Percentiles rank a stretch among this genome's conserved stretches.
Evolutionary conservation across 2,329 filamentous ascomycete species (phyloP).

Genomic region (Helotiales sp.): DNA sequence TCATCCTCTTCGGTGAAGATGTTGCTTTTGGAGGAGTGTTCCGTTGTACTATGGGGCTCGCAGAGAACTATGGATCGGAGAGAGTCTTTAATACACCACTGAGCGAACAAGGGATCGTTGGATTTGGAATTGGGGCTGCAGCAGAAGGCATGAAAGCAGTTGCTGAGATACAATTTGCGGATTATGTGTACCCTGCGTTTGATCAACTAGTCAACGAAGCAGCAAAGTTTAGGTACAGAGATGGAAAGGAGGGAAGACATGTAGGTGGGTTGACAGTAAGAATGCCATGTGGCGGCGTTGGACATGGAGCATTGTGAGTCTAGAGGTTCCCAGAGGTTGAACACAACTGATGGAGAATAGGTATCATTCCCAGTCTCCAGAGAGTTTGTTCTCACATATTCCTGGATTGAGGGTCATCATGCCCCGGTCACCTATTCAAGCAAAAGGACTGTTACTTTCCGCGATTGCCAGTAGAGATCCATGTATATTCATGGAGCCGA

Average conservation of each 20-base stretch:
- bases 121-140: constrained; percentile 87
- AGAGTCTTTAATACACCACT: constrained; percentile 96
- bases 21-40: constrained; percentile 98
- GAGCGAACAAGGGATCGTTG: constrained; percentile 90
- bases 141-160: constrained; percentile 91
- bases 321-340: constrained; percentile 3
- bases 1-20: constrained; percentile 93
- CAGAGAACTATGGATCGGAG: constrained; percentile 82
- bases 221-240: constrained; percentile 68
- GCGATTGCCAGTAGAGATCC: constrained; percentile 66
- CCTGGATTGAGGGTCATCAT: constrained; percentile 70
- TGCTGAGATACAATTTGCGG: constrained; percentile 82
- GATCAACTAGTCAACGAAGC: constrained; percentile 79
- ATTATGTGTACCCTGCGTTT: constrained; percentile 76
- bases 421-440: constrained; percentile 68
- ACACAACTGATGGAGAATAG: constrained; percentile 31
- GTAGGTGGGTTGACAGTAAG: constrained; percentile 68
- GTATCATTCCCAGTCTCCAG: constrained; percentile 73
- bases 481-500: constrained; percentile 75
- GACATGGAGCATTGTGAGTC: constrained; percentile 65
- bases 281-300: constrained; percentile 72
- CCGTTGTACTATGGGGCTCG: constrained; percentile 86
- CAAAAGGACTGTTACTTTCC: constrained; percentile 67
- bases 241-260: constrained; percentile 55
- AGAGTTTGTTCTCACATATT: constrained; percentile 69